Base-by-base conservation (phyloP, 1,139 yeast genomes). In the Blastobotrys illinoisensis region DNA sequence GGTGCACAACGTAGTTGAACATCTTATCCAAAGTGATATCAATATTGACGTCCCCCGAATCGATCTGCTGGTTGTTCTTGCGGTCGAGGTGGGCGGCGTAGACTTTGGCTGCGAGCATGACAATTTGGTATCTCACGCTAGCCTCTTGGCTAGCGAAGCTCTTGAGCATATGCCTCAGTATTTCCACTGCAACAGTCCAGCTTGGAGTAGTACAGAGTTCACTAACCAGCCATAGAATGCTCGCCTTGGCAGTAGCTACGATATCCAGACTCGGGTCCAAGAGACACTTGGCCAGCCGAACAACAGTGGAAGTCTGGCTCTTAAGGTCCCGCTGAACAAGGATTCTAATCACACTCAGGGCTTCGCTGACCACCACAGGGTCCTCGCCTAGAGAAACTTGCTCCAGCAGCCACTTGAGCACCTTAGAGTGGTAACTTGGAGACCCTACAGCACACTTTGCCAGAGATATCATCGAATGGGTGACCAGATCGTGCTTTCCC, bases 221-320 rank as follows among this genome's bases (percentile, higher is more conserved):
- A 1, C 98, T 97, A 48, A 93, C 80, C 11, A 91, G 78, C 98
- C 98, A 95, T 16, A 93, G 78, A 19, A 90, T 83, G 54, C 95
- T 86, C 1, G 96, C 90, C 60, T 84, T 81, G 0, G 98, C 96
- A 7, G 61, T 51, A 9, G 64, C 67, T 1, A 58, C 51, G 4
- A 64, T 58, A 19, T 61, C 64, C 3, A 67, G 62, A 56, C 44
- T 44, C 53, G n/a, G n/a, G 32, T 54, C 58, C 6, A 54, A 57
- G 14, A 63, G 58, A 21, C 53, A 63, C 59, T 47, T 70, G 1
- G 79, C 74, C 28, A 81, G 67, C 58, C 70, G 74, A 52, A 71
- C 69, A 51, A 81, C 71, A 1, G 78, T 71, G 24, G 69, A 66
- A 21, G 76, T 64, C 60, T 80, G 76, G 14, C 68, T 70, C 9